Evolutionary conservation across 202 grass and related monocot genomes (phyloP).

Genomic region (Digitaria exilis): DNA sequence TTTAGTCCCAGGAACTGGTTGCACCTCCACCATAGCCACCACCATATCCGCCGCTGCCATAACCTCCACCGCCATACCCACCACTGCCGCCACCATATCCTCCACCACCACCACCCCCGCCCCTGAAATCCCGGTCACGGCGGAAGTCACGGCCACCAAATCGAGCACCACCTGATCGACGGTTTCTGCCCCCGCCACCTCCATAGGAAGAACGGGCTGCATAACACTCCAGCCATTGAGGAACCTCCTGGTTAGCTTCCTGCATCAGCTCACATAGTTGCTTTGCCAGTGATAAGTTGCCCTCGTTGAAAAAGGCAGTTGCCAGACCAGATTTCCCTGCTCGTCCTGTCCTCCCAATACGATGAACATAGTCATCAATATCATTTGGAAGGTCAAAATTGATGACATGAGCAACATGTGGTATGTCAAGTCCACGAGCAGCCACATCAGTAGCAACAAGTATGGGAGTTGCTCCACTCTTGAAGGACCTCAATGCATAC

Average conservation of each 20-base stretch:
- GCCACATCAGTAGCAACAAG: constrained; percentile 93
- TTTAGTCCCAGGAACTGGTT: constrained; percentile 90
- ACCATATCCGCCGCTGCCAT: constrained; percentile 40
- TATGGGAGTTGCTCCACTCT: constrained; percentile 82
- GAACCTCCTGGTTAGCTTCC: constrained; percentile 96
- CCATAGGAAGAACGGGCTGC: constrained; percentile 59
- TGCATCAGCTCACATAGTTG: constrained; percentile 85
- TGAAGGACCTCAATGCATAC: constrained; percentile 74
- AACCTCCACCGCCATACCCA: constrained; percentile 6
- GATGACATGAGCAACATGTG: constrained; percentile 88
- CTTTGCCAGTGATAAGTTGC: constrained; percentile 69
- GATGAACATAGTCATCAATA: constrained; percentile 97
- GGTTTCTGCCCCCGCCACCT: constrained; percentile 72
- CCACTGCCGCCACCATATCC: constrained; percentile 36
- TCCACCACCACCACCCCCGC: constrained; percentile 34
- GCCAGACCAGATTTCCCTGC: constrained; percentile 87
- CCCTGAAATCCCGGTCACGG: constrained; percentile 55
- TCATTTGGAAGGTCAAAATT: constrained; percentile 99
- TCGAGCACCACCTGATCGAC: constrained; percentile 65
- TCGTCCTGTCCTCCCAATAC: constrained; percentile 92
- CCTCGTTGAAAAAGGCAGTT: constrained; percentile 96
- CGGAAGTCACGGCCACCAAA: constrained; percentile 94
- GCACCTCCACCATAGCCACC: constrained; percentile 43
- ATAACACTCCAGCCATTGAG: constrained; percentile 74
- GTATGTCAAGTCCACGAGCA: constrained; percentile 94